Conservation (phyloP, 768 basidiomycete genomes). For the Gymnopilus dilepis region DNA sequence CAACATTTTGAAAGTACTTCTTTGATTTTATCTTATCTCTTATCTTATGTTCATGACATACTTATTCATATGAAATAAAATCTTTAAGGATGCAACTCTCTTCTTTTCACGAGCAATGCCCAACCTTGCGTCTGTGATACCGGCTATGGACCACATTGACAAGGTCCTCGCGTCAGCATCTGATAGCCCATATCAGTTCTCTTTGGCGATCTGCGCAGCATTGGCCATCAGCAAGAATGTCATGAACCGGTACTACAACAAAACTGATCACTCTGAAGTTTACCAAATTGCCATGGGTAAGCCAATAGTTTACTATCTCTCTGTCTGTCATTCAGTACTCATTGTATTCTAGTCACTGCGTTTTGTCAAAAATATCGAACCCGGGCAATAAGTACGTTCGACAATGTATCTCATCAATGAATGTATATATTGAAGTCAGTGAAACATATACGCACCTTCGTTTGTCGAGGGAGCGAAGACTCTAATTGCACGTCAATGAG, state of each 20-base stretch:
- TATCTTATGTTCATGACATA: not conserved
- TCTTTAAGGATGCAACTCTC: conserved; percentile 28
- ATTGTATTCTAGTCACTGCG: too few relatives aligned
- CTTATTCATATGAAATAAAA: conserved; percentile 16
- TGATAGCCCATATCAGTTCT: not conserved
- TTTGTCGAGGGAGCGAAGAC: too few relatives aligned
- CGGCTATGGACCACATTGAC: conserved; percentile 23
- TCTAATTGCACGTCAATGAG: too few relatives aligned
- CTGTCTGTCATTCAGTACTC: not conserved
- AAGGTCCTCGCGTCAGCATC: conserved; percentile 5
- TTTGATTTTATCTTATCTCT: not conserved
- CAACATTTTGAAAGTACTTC: conserved; percentile 35
- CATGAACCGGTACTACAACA: conserved; percentile 38
- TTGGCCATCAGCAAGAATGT: conserved; percentile 30
- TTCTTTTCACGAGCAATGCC: conserved; percentile 22
- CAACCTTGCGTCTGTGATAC: conserved; percentile 20
- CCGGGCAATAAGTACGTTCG: too few relatives aligned
- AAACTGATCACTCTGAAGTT: conserved; percentile 35
- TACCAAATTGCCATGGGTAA: conserved; percentile 41
- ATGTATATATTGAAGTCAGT: too few relatives aligned
- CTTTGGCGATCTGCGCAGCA: conserved; percentile 8
- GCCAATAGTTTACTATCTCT: conserved; percentile 13
- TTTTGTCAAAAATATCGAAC: too few relatives aligned
- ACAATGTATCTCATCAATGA: too few relatives aligned
- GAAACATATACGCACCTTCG: too few relatives aligned